Percentiles rank a stretch among this genome's conserved stretches.
These are phyloP conservation scores for Elsinoe necatrix DNA, from an alignment of 2,329 filamentous ascomycete species.

Conservation along the genomic window DNA sequence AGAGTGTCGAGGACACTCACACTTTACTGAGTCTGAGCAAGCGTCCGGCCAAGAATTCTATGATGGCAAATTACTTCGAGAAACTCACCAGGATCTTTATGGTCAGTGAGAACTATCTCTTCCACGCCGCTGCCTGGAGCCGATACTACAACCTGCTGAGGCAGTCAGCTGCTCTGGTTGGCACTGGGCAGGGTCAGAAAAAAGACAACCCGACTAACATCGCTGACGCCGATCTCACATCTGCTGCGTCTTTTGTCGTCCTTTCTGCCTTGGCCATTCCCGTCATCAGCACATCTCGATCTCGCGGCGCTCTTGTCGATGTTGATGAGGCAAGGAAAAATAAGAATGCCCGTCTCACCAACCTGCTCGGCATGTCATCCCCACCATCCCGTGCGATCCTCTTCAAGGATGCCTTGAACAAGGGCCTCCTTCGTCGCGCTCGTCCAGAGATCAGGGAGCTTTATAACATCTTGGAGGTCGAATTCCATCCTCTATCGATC, in stretches of 20 bases:
- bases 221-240: constrained; percentile 82
- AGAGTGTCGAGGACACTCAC: constrained; percentile 97
- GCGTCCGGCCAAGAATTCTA: constrained; percentile 93
- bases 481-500: constrained; percentile 97
- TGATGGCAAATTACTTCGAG: constrained; percentile 99
- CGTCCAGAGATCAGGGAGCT: constrained; percentile 92
- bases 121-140: constrained; percentile 96
- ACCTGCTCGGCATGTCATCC: constrained; percentile 85
- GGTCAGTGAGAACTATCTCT: constrained; percentile 97
- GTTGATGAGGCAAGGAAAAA: constrained; percentile 96
- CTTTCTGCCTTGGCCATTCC: constrained; percentile 94
- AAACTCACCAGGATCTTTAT: constrained; percentile 98
- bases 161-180: constrained; percentile 75
- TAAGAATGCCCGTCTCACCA: constrained; percentile 96
- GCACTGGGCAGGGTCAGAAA: constrained; percentile 80
- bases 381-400: constrained; percentile 81
- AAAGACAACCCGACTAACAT: constrained; percentile 80
- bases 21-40: constrained; percentile 96
- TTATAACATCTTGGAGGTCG: constrained; percentile 97
- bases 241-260: constrained; percentile 90
- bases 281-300: constrained; percentile 96
- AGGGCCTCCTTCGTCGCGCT: constrained; percentile 85
- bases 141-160: constrained; percentile 95
- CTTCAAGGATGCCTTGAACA: constrained; percentile 93
- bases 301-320: constrained; percentile 89